A percentile compares a stretch with the other conserved stretches of the same genome.
Conservation (phyloP, 192 early-diverging fungal genomes). For the Kickxella alabastrina region DNA sequence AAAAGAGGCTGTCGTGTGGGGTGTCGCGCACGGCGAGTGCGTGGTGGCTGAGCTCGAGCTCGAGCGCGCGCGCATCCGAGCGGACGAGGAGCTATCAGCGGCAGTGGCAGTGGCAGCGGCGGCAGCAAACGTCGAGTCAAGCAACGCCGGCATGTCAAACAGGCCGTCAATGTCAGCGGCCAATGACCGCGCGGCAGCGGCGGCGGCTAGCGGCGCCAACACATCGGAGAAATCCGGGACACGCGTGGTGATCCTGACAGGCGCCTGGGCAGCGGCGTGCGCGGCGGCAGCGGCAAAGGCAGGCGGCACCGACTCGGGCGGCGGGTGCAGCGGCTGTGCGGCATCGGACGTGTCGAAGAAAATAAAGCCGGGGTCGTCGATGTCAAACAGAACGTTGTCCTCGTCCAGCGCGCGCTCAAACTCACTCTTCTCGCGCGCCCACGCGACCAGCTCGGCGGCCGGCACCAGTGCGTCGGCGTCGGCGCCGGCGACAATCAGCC, state of each 20-base stretch:
- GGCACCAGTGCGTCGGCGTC: conserved; percentile 43
- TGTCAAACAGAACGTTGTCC: conserved; percentile 51
- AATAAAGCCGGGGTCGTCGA: conserved; percentile 51
- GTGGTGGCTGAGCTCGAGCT: conserved; percentile 15
- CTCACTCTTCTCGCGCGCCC: conserved; percentile 46
- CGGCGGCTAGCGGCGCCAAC: neutral
- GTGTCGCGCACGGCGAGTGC: conserved; percentile 26
- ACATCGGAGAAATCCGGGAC: conserved; percentile 49
- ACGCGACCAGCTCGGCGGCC: conserved; percentile 38
- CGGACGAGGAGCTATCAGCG: neutral
- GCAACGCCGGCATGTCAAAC: conserved; percentile 30
- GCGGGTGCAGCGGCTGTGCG: too few species aligned
- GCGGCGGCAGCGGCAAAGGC: conserved; percentile 1
- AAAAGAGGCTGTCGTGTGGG: conserved; percentile 1
- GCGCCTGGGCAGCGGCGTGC: conserved; percentile 16
- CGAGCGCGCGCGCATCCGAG: conserved; percentile 3
- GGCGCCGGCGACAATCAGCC: conserved; percentile 25
- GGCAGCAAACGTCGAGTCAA: conserved; percentile 22
- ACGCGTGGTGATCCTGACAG: conserved; percentile 38
- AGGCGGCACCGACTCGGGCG: neutral
- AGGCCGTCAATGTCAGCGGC: conserved; percentile 17
- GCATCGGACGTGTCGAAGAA: conserved; percentile 40
- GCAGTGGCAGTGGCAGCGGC: conserved; percentile 1
- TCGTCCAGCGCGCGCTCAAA: conserved; percentile 53
- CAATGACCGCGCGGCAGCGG: neutral